phyloP scores from a whole-genome alignment of 805 yeast genomes.

The Kazachstania psychrophila region DNA sequence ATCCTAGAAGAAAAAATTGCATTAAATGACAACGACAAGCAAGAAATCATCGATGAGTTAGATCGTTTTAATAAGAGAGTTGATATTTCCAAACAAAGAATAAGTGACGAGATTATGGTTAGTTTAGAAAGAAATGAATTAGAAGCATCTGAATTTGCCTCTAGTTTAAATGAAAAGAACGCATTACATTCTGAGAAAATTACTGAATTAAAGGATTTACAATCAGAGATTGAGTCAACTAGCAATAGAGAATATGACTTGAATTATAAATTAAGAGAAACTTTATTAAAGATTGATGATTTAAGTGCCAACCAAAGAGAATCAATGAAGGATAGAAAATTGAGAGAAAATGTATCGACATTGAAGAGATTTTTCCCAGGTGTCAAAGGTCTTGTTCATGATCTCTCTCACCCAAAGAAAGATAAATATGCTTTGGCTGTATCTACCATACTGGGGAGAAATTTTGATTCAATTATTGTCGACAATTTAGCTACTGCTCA shows the following conservation, averaged over 20 bases:
- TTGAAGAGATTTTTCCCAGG: conserved; percentile 74
- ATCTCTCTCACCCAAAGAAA: conserved; percentile 68
- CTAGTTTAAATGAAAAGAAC: conserved; percentile 33
- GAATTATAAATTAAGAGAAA: conserved; percentile 54
- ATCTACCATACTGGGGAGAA: conserved; percentile 66
- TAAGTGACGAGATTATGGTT: conserved; percentile 29
- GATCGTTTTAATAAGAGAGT: conserved; percentile 31
- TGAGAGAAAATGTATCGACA: conserved; percentile 63
- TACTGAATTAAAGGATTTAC: conserved; percentile 31
- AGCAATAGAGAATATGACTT: conserved; percentile 46
- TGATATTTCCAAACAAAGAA: conserved; percentile 30
- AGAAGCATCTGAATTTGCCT: conserved; percentile 26
- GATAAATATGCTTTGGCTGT: conserved; percentile 66
- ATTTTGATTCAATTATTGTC: conserved; percentile 77
- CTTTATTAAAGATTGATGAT: conserved; percentile 55
- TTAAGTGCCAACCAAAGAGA: conserved; percentile 70
- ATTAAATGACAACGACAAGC: conserved; percentile 36
- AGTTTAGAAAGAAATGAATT: conserved; percentile 28
- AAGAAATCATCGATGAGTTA: conserved; percentile 34
- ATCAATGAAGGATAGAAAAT: conserved; percentile 53
- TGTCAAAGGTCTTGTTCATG: conserved; percentile 72
- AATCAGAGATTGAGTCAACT: conserved; percentile 34
- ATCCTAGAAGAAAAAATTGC: conserved; percentile 43
- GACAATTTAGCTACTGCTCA: conserved; percentile 60
- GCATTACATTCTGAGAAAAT: conserved; percentile 15